Percentiles rank a stretch among this genome's conserved stretches.
Conservation (phyloP, 2,329 filamentous ascomycete species). For the Fusarium buharicum region DNA sequence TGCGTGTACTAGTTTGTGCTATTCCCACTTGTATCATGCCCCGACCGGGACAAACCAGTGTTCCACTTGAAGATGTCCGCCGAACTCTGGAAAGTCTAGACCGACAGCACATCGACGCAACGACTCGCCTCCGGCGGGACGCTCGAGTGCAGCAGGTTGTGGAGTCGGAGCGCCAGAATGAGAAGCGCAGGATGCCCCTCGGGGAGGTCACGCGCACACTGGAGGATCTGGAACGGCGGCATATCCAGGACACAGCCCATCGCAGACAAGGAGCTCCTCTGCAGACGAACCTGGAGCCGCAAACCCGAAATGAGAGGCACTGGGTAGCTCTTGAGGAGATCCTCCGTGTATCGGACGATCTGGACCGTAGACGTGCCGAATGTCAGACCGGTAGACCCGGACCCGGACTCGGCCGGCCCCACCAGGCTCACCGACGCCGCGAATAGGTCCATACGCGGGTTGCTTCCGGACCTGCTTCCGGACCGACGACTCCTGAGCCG, state of each 20-base stretch:
- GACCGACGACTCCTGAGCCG: background rate
- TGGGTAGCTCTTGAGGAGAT: no score
- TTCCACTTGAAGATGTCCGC: conserved; percentile 1
- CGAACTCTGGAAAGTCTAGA: background rate
- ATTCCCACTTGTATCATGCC: background rate
- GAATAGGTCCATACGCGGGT: no score
- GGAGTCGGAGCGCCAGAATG: background rate
- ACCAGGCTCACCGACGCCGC: no score
- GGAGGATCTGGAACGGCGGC: background rate
- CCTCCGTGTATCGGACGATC: background rate
- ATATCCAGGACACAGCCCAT: no score
- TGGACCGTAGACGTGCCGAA: conserved; percentile 7
- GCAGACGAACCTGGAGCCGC: no score
- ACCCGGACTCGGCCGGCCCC: background rate
- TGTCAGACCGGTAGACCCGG: background rate
- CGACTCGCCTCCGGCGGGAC: background rate
- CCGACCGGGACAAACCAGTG: background rate
- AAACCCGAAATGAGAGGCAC: no score
- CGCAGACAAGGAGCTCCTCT: no score
- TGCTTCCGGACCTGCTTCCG: no score
- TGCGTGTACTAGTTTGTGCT: background rate
- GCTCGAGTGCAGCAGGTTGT: background rate
- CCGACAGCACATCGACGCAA: background rate
- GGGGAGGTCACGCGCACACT: conserved; percentile 4
- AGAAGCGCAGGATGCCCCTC: conserved; percentile 1